These are phyloP conservation scores for Moniliella sp. DNA, from an alignment of 1,284 basidiomycete species.

Conservation along the genomic window DNA sequence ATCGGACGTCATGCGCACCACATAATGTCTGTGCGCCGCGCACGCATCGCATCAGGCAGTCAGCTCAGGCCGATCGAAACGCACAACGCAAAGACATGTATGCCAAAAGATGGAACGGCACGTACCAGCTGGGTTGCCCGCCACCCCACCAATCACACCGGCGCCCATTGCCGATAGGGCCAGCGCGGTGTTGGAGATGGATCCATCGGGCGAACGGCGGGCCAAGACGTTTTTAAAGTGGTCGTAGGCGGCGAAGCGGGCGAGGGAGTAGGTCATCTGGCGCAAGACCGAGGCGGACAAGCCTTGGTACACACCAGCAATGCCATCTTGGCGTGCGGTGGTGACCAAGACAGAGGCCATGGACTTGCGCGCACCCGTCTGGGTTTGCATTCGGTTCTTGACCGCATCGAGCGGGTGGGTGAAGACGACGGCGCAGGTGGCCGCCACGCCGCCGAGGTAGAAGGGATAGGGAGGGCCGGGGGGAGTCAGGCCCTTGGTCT, in stretches of 20 bases:
- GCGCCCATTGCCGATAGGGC: conserved; percentile 3
- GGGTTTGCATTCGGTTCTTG: conserved; percentile 7
- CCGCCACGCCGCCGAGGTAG: conserved; percentile 26
- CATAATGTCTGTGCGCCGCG: conserved; percentile 40
- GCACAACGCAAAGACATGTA: no score
- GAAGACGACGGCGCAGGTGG: conserved; percentile 9
- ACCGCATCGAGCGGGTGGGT: conserved; percentile 8
- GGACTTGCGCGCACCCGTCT: conserved; percentile 3
- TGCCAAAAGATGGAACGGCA: no score
- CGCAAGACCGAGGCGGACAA: conserved; percentile 5
- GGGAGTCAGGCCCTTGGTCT: no score
- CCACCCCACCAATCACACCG: conserved; percentile 3
- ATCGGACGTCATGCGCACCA: conserved; percentile 36
- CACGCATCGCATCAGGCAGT: no score
- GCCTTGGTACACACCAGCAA: conserved; percentile 5
- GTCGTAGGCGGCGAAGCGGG: conserved; percentile 7
- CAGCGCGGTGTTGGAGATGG: conserved; percentile 1
- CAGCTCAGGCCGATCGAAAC: no score
- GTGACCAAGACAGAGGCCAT: conserved; percentile 4
- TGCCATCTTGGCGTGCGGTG: conserved; percentile 4
- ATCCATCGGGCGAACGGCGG: background rate
- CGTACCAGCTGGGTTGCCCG: conserved; percentile 2
- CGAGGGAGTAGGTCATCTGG: conserved; percentile 6
- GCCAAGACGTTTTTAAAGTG: conserved; percentile 1
- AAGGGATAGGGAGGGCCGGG: conserved; percentile 15